Percentiles rank a stretch among this genome's conserved stretches.
These are phyloP conservation scores for Ceratobasidium sp. DNA, from an alignment of 1,284 basidiomycete species.

Conservation along the genomic window DNA sequence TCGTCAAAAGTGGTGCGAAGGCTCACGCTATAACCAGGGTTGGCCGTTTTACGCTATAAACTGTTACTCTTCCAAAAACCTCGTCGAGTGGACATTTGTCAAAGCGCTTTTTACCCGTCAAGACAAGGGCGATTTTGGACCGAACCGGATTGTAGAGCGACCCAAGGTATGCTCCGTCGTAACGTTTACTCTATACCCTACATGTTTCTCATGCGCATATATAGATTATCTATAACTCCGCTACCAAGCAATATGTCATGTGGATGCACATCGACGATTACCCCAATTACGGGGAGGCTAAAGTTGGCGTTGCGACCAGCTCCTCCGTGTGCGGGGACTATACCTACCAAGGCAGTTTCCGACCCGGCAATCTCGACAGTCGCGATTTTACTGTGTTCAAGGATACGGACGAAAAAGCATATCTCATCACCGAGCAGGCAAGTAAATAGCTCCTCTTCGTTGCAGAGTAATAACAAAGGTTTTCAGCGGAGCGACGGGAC, in stretches of 20 bases:
- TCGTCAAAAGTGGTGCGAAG: background rate
- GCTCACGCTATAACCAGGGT: conserved; percentile 30
- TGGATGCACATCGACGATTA: conserved; percentile 50
- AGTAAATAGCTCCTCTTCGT: conserved; percentile 2
- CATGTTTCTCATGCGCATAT: background rate
- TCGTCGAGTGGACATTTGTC: conserved; percentile 49
- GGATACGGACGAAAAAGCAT: conserved; percentile 47
- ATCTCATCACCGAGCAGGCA: conserved; percentile 49
- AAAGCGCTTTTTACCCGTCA: conserved; percentile 46
- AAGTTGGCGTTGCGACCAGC: conserved; percentile 48
- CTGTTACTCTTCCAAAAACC: conserved; percentile 48
- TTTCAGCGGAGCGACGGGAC: conserved; percentile 47
- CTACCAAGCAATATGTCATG: conserved; percentile 47
- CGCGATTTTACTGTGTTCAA: conserved; percentile 49
- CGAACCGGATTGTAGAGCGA: conserved; percentile 47
- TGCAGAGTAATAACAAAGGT: background rate
- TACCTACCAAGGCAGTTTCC: conserved; percentile 46
- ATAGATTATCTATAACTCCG: conserved; percentile 47
- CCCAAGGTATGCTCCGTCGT: conserved; percentile 40
- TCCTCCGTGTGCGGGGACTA: conserved; percentile 48
- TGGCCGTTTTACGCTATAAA: conserved; percentile 46
- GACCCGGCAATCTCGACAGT: conserved; percentile 46
- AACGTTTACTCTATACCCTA: too few relatives aligned
- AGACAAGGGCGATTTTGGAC: conserved; percentile 48
- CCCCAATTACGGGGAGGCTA: conserved; percentile 47